Percentiles rank a stretch among this genome's conserved stretches.
Evolutionary conservation across 2,329 filamentous ascomycete genomes (phyloP).

Genomic region (Orbilia ellipsospora): DNA sequence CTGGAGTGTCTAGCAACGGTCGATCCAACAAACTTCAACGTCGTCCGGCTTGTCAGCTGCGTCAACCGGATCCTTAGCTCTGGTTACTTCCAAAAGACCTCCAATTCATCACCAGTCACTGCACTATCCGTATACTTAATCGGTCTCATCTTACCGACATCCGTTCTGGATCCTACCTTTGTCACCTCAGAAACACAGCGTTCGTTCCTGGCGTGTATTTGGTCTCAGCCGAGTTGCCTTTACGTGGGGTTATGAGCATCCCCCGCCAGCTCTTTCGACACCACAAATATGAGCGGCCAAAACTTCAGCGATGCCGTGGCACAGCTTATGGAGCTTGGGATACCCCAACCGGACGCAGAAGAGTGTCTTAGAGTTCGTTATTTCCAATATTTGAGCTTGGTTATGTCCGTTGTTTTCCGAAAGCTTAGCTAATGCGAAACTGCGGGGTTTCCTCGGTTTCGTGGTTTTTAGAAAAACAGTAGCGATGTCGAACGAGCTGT

Average conservation of each 20-base stretch:
- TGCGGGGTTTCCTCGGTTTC: conserved; percentile 39
- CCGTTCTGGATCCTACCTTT: not conserved
- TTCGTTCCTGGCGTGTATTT: not conserved
- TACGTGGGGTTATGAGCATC: conserved; percentile 35
- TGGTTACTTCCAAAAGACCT: not conserved
- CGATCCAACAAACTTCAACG: conserved; percentile 10
- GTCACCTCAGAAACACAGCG: not conserved
- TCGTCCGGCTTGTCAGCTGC: conserved; percentile 1
- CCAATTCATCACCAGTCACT: not conserved
- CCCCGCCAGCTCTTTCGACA: conserved; percentile 3
- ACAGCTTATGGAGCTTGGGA: conserved; percentile 53
- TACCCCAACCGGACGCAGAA: conserved; percentile 56
- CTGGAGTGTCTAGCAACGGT: conserved; percentile 35
- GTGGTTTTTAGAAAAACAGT: conserved; percentile 42
- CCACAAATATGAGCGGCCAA: conserved; percentile 29
- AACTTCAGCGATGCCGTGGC: conserved; percentile 47
- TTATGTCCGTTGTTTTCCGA: not conserved
- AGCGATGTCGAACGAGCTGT: conserved; percentile 57
- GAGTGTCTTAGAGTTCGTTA: conserved; percentile 58
- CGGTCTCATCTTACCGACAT: not conserved
- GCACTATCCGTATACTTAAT: not conserved
- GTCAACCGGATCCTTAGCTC: conserved; percentile 1
- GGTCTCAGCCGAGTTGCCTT: conserved; percentile 10
- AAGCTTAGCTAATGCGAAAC: conserved; percentile 35
- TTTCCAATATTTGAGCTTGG: conserved; percentile 13